A percentile compares a stretch with the other conserved stretches of the same genome.
Evolutionary conservation across 2,329 filamentous ascomycete genomes (phyloP).

Genomic region (Cercospora janseana): DNA sequence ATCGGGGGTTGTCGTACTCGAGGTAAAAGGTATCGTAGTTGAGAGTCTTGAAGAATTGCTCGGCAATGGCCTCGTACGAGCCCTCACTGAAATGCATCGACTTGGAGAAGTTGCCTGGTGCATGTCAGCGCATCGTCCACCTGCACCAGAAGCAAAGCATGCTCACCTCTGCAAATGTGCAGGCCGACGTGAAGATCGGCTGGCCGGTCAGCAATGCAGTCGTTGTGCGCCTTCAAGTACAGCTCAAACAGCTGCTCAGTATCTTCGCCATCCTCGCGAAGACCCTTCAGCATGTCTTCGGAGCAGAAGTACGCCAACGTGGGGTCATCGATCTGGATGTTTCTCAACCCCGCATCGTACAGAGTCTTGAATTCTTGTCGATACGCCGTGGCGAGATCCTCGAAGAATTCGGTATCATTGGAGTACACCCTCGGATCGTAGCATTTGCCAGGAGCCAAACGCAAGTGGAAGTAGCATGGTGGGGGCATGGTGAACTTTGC

Average conservation of each 20-base stretch:
- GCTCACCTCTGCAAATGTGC: constrained; percentile 41
- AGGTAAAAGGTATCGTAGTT: constrained; percentile 44
- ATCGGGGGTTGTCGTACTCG: constrained; percentile 42
- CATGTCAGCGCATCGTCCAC: constrained; percentile 1
- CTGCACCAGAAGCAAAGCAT: background rate
- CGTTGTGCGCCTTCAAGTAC: constrained; percentile 41
- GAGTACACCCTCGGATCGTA: constrained; percentile 37
- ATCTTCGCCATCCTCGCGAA: constrained; percentile 39
- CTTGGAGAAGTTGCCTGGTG: constrained; percentile 40
- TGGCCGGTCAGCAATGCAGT: constrained; percentile 37
- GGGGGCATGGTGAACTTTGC: constrained; percentile 43
- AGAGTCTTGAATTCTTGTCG: constrained; percentile 40
- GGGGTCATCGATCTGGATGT: constrained; percentile 42
- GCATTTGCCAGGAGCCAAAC: constrained; percentile 39
- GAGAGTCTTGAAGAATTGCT: constrained; percentile 40
- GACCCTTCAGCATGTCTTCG: constrained; percentile 38
- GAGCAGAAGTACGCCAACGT: constrained; percentile 42
- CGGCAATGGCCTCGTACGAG: constrained; percentile 41
- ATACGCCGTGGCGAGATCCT: constrained; percentile 39
- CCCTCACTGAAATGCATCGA: constrained; percentile 42
- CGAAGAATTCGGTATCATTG: constrained; percentile 39
- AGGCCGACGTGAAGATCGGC: constrained; percentile 40
- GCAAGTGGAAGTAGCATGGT: constrained; percentile 40
- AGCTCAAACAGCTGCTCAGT: constrained; percentile 39
- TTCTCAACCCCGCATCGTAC: constrained; percentile 37